Evolutionary conservation across 768 basidiomycete species (phyloP).

Genomic region (Auriscalpium vulgare): DNA sequence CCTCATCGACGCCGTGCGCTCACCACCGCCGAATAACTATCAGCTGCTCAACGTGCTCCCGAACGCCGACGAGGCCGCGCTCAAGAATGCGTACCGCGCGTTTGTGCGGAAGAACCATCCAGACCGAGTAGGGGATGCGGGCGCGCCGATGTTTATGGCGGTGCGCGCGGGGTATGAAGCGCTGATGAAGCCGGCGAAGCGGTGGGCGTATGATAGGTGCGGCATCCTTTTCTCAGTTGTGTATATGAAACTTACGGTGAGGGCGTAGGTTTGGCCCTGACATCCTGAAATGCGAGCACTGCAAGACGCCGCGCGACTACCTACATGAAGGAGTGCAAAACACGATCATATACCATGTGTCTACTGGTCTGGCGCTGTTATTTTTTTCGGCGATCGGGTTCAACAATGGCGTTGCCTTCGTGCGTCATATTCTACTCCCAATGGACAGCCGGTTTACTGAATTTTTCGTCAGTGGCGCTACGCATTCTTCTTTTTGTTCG

Average conservation of each 20-base stretch:
- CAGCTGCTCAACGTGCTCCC: slow-evolving; percentile 59
- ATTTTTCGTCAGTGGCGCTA: slow-evolving; percentile 64
- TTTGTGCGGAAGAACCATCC: slow-evolving; percentile 75
- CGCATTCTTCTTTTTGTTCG: slow-evolving; percentile 53
- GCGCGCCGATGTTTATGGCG: slow-evolving; percentile 59
- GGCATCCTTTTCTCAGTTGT: slow-evolving; percentile 8
- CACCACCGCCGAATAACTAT: slow-evolving; percentile 69
- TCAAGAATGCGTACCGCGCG: slow-evolving; percentile 66
- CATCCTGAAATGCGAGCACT: slow-evolving; percentile 58
- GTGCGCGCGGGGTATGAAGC: slow-evolving; percentile 73
- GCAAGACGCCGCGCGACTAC: slow-evolving; percentile 63
- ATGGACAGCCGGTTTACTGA: not conserved
- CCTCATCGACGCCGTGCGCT: slow-evolving; percentile 45
- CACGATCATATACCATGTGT: slow-evolving; percentile 59
- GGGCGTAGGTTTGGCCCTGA: slow-evolving; percentile 65
- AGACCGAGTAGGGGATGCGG: slow-evolving; percentile 55
- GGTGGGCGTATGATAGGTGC: slow-evolving; percentile 84
- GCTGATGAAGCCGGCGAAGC: slow-evolving; percentile 63
- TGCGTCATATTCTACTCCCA: slow-evolving; percentile 27
- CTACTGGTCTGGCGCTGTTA: slow-evolving; percentile 47
- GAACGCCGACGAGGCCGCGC: slow-evolving; percentile 52
- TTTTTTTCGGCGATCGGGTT: slow-evolving; percentile 57
- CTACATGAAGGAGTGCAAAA: slow-evolving; percentile 56
- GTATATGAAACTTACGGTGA: not conserved
- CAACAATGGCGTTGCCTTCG: slow-evolving; percentile 54